Evolutionary conservation across 768 basidiomycete species (phyloP), one percentile per base, ranked within the genome.

Genomic region (Astraeus odoratus): DNA sequence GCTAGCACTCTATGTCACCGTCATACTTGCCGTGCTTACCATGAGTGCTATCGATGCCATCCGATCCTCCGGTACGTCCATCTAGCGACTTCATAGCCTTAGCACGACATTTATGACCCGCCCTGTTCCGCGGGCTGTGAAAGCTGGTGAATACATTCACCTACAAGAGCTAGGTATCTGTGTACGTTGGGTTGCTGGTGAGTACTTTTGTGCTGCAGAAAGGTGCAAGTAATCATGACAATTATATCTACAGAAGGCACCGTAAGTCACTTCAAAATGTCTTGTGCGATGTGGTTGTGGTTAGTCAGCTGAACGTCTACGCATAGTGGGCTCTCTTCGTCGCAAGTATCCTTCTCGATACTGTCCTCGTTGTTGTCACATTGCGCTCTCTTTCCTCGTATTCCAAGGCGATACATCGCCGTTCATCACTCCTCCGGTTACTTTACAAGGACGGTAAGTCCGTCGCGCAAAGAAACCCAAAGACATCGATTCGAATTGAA

Each of bases 361-460:
- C 23, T 0, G 5, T 22, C 18, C 22, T 47, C 10, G 50, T 50
- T 23, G 20, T 9, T 3, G 36, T 30, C 6, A 53, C 46, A 10
- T 39, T 46, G 37, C n/a, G 24, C 26, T 44, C 35, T 25, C 46
- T 54, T 16, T 22, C 46, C 31, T 33, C 18, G 22, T 45, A 53
- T 27, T 47, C 40, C 2, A 50, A 30, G 16, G 34, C 44, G 10
- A 33, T 25, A 15, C 37, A 5, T 5, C 16, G 15, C 8, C 53
- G 51, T 2, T 47, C 43, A 18, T n/a, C 42, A 2, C 44, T 51
- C 10, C 27, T 51, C 9, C 31, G 1, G 15, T 13, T 47, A 7
- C 53, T 54, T 9, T 4, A 50, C 9, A 48, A 51, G 35, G 53
- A 54, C 37, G 53, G 51, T 54, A 16, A 45, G 49, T 27, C 1